Base-by-base conservation (phyloP, 352 stramenopile species). In the Phytophthora kernoviae region DNA sequence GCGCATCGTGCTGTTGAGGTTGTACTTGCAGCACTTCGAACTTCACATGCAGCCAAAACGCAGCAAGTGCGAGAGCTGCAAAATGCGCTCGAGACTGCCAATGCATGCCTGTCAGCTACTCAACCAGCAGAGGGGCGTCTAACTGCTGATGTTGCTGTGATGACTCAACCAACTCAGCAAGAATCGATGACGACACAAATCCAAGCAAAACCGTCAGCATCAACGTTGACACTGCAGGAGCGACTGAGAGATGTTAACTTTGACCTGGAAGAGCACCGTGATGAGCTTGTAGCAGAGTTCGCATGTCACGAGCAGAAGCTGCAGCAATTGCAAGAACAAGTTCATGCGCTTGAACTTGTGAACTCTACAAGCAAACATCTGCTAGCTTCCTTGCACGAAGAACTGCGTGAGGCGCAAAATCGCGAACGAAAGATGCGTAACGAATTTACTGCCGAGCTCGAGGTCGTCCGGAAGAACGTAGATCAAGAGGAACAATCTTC, bases 301-400 rank as follows among this genome's bases (percentile, higher is more conserved):
- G 75, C 68, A 17, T 77, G 68, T 37, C 66, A 73, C 48, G 75
- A 87, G 36, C 62, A 78, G 22, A 67, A 66, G 24, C 49, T 81
- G 11, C 44, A 80, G 37, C 42, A 69, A 17, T 63, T 76, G 8
- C 67, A 79, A 12, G 70, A 80, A 51, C 64, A 78, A 52, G 61
- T 79, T 34, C 43, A 65, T 9, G 64, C 47, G 14, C 49, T 82
- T 10, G 59, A 78, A 27, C 42, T 68, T 18, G 59, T 63, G n/a
- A 75, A 69, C 26, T 51, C 44, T 7, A 69, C 65, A 26, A 68
- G 55, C 22, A 68, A 66, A 22, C 45, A 60, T 9, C 46, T 72
- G n/a, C 26, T 80, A 9, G 43, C 43, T 1, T 74, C 70, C 11
- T 37, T 88, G 5, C 59, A 60, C 10, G 54, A 75, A 0, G 73